Conservation (phyloP, 208 protist species). For the Trichomonas vaginalis region DNA sequence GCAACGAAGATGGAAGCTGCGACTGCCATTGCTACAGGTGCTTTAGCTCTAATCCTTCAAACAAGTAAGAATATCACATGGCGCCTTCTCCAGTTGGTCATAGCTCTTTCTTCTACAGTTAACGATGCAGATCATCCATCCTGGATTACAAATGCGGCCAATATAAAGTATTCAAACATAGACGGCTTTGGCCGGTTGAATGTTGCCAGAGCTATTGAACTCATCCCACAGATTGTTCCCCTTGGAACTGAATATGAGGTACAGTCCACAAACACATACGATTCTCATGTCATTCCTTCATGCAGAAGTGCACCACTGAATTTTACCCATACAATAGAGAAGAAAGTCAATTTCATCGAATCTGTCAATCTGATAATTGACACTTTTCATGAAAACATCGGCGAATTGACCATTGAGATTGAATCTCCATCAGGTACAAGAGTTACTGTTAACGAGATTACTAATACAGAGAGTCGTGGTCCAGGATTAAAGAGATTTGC, state of each 20-base stretch:
- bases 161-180: background rate
- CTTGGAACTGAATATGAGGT: background rate
- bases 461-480: background rate
- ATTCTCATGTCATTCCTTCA: background rate
- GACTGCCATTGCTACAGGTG: background rate
- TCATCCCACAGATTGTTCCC: background rate
- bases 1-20: background rate
- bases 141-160: background rate
- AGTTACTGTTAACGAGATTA: background rate
- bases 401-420: background rate
- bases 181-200: background rate
- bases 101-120: background rate
- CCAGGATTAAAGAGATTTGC: background rate
- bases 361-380: background rate
- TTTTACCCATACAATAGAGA: background rate
- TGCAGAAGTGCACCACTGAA: background rate
- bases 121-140: background rate
- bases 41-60: background rate
- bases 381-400: background rate
- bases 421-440: background rate
- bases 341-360: background rate
- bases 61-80: background rate
- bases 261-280: background rate
- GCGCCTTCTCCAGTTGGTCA: background rate
- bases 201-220: background rate